Evolutionary conservation across 805 yeast species (phyloP).

Genomic region (Schizosaccharomyces octosporus): DNA sequence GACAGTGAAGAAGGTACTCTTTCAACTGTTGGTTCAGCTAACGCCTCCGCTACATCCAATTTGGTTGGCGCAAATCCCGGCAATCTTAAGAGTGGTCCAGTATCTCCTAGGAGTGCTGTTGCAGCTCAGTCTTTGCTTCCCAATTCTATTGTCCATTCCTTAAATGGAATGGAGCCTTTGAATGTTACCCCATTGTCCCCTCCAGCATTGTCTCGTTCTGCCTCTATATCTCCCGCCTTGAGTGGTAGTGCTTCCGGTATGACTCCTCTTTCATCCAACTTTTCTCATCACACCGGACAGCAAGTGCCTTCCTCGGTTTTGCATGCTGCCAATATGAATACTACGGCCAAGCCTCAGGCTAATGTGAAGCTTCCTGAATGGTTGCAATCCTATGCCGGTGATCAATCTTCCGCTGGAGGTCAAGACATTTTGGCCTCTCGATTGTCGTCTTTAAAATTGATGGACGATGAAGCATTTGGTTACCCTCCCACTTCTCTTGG

Average conservation of each 20-base stretch:
- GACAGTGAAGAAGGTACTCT: too few relatives aligned
- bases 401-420: background rate
- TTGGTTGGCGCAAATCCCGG: background rate
- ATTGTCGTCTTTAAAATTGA: background rate
- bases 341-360: background rate
- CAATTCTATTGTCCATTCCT: background rate
- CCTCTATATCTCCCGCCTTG: background rate
- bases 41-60: background rate
- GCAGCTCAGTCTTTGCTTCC: background rate
- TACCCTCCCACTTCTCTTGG: background rate
- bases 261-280: background rate
- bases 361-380: background rate
- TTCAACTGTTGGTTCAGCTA: too few relatives aligned
- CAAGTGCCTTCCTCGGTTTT: background rate
- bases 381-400: background rate
- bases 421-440: background rate
- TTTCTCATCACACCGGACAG: background rate
- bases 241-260: background rate
- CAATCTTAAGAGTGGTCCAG: background rate
- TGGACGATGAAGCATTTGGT: background rate
- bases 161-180: background rate
- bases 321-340: background rate
- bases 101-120: background rate
- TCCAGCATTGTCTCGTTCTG: background rate
- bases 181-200: background rate